These are phyloP conservation scores for Hyphodiscus sp. DNA, from an alignment of 2,329 filamentous ascomycete genomes.

Conservation along the genomic window DNA sequence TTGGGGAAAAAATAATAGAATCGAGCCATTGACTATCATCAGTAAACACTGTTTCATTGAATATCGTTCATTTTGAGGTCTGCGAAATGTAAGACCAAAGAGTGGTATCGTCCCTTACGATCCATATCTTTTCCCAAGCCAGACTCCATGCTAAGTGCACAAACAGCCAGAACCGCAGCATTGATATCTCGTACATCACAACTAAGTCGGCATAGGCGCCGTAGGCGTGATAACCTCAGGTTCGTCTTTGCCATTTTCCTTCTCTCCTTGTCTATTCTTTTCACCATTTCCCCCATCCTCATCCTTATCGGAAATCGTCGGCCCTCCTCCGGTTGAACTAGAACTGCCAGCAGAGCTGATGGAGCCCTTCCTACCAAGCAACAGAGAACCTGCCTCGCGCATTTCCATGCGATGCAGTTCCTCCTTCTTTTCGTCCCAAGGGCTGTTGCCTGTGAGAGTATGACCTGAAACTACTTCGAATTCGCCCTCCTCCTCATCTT, in stretches of 20 bases:
- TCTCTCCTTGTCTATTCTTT: neutral
- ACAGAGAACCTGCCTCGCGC: slow-evolving; percentile 48
- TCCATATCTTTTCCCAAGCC: neutral
- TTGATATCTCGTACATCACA: neutral
- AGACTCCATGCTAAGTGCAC: neutral
- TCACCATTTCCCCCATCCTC: slow-evolving; percentile 2
- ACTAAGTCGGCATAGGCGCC: neutral
- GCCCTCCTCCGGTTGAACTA: neutral
- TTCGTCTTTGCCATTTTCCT: neutral
- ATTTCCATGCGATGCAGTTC: slow-evolving; percentile 55
- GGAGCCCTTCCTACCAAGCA: slow-evolving; percentile 19
- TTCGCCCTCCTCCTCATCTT: slow-evolving; percentile 30
- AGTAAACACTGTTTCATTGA: too few species aligned
- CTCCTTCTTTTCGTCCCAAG: slow-evolving; percentile 37
- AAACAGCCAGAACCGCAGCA: neutral
- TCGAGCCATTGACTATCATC: too few species aligned
- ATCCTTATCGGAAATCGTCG: slow-evolving; percentile 2
- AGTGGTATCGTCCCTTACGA: neutral
- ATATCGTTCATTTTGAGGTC: too few species aligned
- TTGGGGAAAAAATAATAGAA: too few species aligned
- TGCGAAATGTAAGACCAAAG: neutral
- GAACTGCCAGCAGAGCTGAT: slow-evolving; percentile 20
- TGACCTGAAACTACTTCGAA: slow-evolving; percentile 28
- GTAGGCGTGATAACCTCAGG: neutral
- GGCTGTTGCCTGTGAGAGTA: slow-evolving; percentile 18